Percentiles rank a stretch among this genome's conserved stretches.
Conservation (phyloP, 177 flowering plant species). For the Vitis hybrid region DNA sequence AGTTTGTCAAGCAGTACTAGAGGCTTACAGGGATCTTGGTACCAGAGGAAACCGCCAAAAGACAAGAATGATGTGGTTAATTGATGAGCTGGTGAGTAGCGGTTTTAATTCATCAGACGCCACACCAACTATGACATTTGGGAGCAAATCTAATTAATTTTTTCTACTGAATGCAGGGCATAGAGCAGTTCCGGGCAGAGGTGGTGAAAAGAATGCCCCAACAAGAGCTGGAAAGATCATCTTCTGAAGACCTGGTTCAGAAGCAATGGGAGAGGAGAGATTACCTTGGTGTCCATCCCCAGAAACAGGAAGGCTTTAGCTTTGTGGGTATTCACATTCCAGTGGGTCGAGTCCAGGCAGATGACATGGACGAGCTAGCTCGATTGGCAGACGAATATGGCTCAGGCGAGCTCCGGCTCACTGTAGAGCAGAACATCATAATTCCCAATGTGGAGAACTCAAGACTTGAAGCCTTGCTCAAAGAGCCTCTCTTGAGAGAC, state of each 20-base stretch:
- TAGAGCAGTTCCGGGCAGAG: constrained; percentile 85
- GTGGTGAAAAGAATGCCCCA: constrained; percentile 83
- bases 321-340: constrained; percentile 88
- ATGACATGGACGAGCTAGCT: constrained; percentile 92
- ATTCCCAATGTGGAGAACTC: constrained; percentile 79
- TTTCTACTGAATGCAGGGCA: constrained; percentile 53
- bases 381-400: constrained; percentile 87
- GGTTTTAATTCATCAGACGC: neutral
- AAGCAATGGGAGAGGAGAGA: constrained; percentile 88
- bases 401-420: constrained; percentile 88
- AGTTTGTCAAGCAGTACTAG: constrained; percentile 73
- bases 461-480: constrained; percentile 52
- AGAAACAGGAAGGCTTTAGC: constrained; percentile 80
- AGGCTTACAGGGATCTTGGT: constrained; percentile 90
- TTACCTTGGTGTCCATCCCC: constrained; percentile 80
- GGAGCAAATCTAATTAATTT: no score
- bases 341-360: constrained; percentile 87
- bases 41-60: constrained; percentile 88
- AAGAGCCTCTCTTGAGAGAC: constrained; percentile 62
- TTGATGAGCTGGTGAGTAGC: constrained; percentile 90
- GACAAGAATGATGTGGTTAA: constrained; percentile 98
- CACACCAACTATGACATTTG: neutral
- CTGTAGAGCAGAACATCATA: constrained; percentile 93
- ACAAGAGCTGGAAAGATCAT: constrained; percentile 61
- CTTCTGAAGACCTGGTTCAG: constrained; percentile 63